Evolutionary conservation across 345 rosid genomes (phyloP).

Genomic region (Alliaria petiolata): DNA sequence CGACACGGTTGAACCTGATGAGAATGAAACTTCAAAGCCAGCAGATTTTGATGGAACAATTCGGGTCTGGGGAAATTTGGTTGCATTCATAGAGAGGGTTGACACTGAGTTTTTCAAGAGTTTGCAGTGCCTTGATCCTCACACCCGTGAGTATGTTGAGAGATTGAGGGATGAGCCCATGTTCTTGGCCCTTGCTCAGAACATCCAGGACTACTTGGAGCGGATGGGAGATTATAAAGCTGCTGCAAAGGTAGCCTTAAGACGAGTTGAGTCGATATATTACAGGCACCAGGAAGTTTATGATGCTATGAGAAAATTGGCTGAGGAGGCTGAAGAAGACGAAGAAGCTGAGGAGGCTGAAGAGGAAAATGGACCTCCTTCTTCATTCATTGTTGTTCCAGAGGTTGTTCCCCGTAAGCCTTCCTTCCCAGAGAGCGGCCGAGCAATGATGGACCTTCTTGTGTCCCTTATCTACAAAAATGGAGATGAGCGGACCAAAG

Average conservation of each 20-base stretch:
- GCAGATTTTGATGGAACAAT: conserved; percentile 58
- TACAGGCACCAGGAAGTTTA: conserved; percentile 94
- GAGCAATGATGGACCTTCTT: conserved; percentile 81
- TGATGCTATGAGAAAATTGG: conserved; percentile 93
- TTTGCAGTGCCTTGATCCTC: conserved; percentile 93
- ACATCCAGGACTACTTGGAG: conserved; percentile 80
- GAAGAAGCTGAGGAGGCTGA: conserved; percentile 46
- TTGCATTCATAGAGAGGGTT: conserved; percentile 85
- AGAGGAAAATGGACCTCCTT: conserved; percentile 61
- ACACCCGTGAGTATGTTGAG: conserved; percentile 84
- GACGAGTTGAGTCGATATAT: conserved; percentile 76
- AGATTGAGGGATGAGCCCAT: conserved; percentile 88
- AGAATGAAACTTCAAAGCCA: conserved; percentile 83
- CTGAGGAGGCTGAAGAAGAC: conserved; percentile 51
- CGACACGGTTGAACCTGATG: conserved; percentile 76
- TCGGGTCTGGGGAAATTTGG: conserved; percentile 87
- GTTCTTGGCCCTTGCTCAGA: conserved; percentile 79
- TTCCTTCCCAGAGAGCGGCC: conserved; percentile 76
- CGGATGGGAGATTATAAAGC: conserved; percentile 61
- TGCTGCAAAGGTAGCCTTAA: conserved; percentile 80
- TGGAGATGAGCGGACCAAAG: conserved; percentile 97
- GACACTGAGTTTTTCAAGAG: conserved; percentile 92
- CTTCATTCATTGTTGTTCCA: conserved; percentile 68
- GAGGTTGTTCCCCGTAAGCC: conserved; percentile 91
- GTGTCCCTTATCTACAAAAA: conserved; percentile 80